Evolutionary conservation across 1,284 basidiomycete genomes (phyloP).

Genomic region (Ganoderma meredithae): DNA sequence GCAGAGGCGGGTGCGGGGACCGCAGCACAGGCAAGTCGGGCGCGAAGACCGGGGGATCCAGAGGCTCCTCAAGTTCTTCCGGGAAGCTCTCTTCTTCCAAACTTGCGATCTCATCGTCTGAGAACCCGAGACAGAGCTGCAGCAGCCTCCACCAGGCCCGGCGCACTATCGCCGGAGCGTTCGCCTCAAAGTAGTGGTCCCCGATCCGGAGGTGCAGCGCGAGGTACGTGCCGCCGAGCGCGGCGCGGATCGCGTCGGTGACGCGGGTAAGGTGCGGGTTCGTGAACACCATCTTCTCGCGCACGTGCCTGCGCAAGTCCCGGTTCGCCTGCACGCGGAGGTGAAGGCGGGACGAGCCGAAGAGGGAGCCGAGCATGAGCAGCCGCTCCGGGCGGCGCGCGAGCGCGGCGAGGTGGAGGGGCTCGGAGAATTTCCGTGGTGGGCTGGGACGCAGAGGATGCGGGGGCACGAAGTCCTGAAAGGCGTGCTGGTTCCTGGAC

Average conservation of each 20-base stretch:
- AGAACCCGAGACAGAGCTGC: conserved; percentile 49
- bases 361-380: conserved; percentile 71
- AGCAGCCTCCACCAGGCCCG: conserved; percentile 66
- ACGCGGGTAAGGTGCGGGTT: conserved; percentile 54
- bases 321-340: conserved; percentile 51
- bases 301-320: conserved; percentile 51
- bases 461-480: conserved; percentile 58
- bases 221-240: conserved; percentile 62
- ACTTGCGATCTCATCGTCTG: conserved; percentile 45
- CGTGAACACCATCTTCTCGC: conserved; percentile 59
- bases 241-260: conserved; percentile 49
- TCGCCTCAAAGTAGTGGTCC: conserved; percentile 65
- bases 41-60: conserved; percentile 26
- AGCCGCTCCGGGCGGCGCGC: conserved; percentile 50
- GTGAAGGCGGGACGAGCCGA: conserved; percentile 71
- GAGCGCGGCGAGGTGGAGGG: conserved; percentile 54
- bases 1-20: conserved; percentile 35
- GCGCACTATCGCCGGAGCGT: conserved; percentile 51
- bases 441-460: conserved; percentile 11
- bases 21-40: conserved; percentile 34
- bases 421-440: conserved; percentile 47
- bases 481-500: conserved; percentile 68
- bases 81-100: conserved; percentile 46
- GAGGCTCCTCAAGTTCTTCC: conserved; percentile 21
- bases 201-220: conserved; percentile 73